phyloP scores from a whole-genome alignment of 108 stramenopile species.

The Schizochytrium sp. region DNA sequence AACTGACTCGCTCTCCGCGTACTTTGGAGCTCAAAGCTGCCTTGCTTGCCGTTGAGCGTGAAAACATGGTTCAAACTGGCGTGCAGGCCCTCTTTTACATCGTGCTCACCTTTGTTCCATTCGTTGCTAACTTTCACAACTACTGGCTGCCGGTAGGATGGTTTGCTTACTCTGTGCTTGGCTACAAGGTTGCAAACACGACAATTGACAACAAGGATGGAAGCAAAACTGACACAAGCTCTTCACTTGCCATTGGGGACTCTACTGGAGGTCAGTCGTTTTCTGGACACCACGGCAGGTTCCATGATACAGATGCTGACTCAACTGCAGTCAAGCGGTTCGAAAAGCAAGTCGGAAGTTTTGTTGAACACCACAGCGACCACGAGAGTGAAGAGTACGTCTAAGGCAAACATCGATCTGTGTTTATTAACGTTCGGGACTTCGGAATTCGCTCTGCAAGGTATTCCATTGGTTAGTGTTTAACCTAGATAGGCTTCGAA shows the following conservation, averaged over 20 bases:
- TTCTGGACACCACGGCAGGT: neutral
- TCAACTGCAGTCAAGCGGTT: neutral
- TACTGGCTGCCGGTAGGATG: constrained; percentile 48
- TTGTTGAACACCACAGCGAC: neutral
- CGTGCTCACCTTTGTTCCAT: neutral
- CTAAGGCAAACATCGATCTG: neutral
- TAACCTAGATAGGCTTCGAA: too few species aligned
- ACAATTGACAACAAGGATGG: constrained; percentile 47
- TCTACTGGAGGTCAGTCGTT: neutral
- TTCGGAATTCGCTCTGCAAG: neutral
- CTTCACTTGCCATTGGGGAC: neutral
- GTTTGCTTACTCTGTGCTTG: constrained; percentile 37
- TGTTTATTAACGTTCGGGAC: neutral
- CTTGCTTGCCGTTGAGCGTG: constrained; percentile 34
- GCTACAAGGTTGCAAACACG: constrained; percentile 13
- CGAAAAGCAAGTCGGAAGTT: neutral
- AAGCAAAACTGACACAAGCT: neutral
- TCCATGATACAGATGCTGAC: neutral
- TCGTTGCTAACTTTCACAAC: neutral
- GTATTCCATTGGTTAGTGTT: too few species aligned
- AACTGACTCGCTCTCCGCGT: constrained; percentile 33
- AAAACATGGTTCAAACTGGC: constrained; percentile 30
- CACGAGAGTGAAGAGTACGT: neutral
- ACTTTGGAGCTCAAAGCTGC: constrained; percentile 30
- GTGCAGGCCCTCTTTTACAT: constrained; percentile 32